Conservation (phyloP, 257 asterid species). For the Ilex aquifolium region DNA sequence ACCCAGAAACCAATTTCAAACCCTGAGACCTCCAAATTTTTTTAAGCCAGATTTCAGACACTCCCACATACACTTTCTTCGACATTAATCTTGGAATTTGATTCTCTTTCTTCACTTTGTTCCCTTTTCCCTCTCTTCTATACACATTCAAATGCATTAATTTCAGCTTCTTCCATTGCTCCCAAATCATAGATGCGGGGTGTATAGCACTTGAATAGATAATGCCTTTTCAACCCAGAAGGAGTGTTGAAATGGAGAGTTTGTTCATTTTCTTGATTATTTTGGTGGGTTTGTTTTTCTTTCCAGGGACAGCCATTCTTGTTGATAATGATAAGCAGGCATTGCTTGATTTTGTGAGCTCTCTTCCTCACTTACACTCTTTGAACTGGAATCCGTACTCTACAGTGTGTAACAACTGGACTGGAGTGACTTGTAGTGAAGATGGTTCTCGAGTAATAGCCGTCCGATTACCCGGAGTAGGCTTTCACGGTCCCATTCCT, state of each 20-base stretch:
- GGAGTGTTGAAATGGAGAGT: slow-evolving; percentile 42
- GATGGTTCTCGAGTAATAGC: slow-evolving; percentile 67
- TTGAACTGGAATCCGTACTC: slow-evolving; percentile 49
- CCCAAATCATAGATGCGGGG: not conserved
- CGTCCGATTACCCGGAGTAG: slow-evolving; percentile 73
- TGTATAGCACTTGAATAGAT: too few species aligned
- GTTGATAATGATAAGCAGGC: slow-evolving; percentile 64
- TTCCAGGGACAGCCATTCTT: slow-evolving; percentile 24
- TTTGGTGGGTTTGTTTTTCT: slow-evolving; percentile 29
- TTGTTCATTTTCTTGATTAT: slow-evolving; percentile 24
- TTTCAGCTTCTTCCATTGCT: slow-evolving; percentile 15
- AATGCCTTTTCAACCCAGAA: not conserved
- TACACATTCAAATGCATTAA: slow-evolving; percentile 16
- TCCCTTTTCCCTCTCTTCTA: slow-evolving; percentile 10
- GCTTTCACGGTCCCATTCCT: slow-evolving; percentile 78
- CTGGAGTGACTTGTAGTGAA: slow-evolving; percentile 56
- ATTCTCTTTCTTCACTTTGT: slow-evolving; percentile 20
- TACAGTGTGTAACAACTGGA: slow-evolving; percentile 69
- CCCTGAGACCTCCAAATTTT: slow-evolving; percentile 30
- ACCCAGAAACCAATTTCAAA: slow-evolving; percentile 45
- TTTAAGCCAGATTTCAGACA: slow-evolving; percentile 37
- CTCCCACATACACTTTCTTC: slow-evolving; percentile 36
- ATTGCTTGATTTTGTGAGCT: slow-evolving; percentile 52
- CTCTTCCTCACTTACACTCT: slow-evolving; percentile 45
- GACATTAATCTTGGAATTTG: slow-evolving; percentile 51